These are phyloP conservation scores for Orbilia blumenaviensis DNA, from an alignment of 2,329 filamentous ascomycete species.

Conservation along the genomic window DNA sequence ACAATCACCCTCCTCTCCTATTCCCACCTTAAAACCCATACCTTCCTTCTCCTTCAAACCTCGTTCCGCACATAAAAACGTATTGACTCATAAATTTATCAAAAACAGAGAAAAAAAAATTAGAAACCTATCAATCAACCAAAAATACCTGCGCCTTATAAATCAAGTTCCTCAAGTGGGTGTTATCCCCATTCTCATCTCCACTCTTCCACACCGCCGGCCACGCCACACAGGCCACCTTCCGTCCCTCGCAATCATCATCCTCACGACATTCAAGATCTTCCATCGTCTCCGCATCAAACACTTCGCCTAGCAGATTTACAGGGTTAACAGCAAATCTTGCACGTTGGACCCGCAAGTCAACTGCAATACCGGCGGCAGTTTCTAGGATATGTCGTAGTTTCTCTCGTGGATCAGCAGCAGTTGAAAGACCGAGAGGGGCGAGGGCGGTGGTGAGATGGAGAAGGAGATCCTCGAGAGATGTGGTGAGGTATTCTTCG, in stretches of 20 bases:
- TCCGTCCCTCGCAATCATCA: constrained; percentile 40
- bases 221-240: constrained; percentile 50
- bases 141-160: constrained; percentile 54
- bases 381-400: constrained; percentile 41
- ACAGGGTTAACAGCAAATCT: constrained; percentile 35
- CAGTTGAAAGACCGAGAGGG: constrained; percentile 43
- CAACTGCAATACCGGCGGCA: constrained; percentile 36
- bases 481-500: constrained; percentile 35
- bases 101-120: too few relatives aligned
- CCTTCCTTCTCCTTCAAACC: too few relatives aligned
- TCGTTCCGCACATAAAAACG: too few relatives aligned
- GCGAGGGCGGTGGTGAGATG: constrained; percentile 34
- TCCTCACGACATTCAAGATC: constrained; percentile 49
- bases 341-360: constrained; percentile 47
- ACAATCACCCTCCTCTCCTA: too few relatives aligned
- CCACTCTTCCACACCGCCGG: constrained; percentile 53
- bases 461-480: constrained; percentile 48
- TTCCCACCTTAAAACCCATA: too few relatives aligned
- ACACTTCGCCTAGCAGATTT: constrained; percentile 38
- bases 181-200: constrained; percentile 50
- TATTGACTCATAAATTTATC: too few relatives aligned
- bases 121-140: constrained; percentile 37
- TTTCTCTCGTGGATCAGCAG: constrained; percentile 48
- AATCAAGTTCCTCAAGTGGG: constrained; percentile 53
- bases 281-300: constrained; percentile 48